Percentiles rank a stretch among this genome's conserved stretches.
These are phyloP conservation scores for Xylariaceae sp. DNA, from an alignment of 2,329 filamentous ascomycete genomes.

Conservation along the genomic window DNA sequence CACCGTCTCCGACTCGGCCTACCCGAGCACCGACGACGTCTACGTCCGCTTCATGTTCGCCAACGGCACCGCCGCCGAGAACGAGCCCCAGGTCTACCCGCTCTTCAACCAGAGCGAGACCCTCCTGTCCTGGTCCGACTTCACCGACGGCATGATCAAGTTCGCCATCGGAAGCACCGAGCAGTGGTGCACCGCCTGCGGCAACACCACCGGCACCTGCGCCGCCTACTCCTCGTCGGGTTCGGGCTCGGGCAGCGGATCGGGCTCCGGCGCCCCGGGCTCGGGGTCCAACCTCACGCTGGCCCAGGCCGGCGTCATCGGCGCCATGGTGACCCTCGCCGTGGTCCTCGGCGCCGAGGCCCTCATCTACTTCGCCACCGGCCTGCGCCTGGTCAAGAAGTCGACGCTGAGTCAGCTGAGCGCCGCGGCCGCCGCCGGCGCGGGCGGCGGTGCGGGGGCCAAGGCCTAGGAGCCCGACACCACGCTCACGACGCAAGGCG, in stretches of 20 bases:
- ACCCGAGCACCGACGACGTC: slow-evolving; percentile 42
- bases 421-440: slow-evolving; percentile 3
- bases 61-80: slow-evolving; percentile 47
- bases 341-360: slow-evolving; percentile 40
- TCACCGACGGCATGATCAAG: slow-evolving; percentile 53
- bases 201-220: slow-evolving; percentile 62
- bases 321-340: slow-evolving; percentile 56
- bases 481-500: no score
- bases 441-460: slow-evolving; percentile 3
- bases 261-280: slow-evolving; percentile 16
- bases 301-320: slow-evolving; percentile 74
- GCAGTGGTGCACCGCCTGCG: slow-evolving; percentile 70
- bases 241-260: slow-evolving; percentile 18
- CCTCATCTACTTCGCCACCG: slow-evolving; percentile 34
- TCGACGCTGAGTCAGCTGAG: slow-evolving; percentile 24
- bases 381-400: slow-evolving; percentile 42
- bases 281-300: slow-evolving; percentile 43
- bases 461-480: no score
- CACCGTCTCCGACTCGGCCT: slow-evolving; percentile 34
- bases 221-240: slow-evolving; percentile 29
- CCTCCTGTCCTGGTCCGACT: slow-evolving; percentile 60
- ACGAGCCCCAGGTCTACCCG: slow-evolving; percentile 46
- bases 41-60: slow-evolving; percentile 54
- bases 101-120: slow-evolving; percentile 51
- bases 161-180: slow-evolving; percentile 59